Evolutionary conservation across 331 rosid genomes (phyloP), one percentile per base, ranked within the genome.

Genomic region (Pyrus hybrid): DNA sequence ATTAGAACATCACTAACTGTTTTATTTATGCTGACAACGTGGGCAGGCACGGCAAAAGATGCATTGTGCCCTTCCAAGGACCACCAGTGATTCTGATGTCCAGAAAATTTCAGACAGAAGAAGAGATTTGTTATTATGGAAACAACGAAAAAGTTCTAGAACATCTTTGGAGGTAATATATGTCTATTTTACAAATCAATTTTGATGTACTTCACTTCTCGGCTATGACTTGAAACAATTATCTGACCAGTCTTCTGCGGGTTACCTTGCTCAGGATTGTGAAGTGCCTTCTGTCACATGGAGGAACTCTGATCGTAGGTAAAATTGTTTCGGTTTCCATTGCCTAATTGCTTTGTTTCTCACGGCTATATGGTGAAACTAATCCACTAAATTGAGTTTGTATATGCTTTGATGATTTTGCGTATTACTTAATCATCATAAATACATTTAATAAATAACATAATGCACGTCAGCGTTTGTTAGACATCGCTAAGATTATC

Each of bases 41-140:
- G 79, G 73, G 82, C 84, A 88, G 88, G 88, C 80, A 64, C 82
- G 84, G 81, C 64, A 63, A 76, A 92, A 89, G 87, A 90, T 90
- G 96, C 90, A 80, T 80, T 83, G 87, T 80, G 82, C 80, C 82
- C 83, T 77, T 85, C 83, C 69, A 77, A 75, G 82, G 74, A 73
- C 71, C 74, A 82, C 77, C 70, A 82, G 83, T 65, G 91, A 86
- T 75, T 67, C 77, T 63, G 91, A 83, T 75, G 65, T 81, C 74
- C 82, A 72, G 35, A 82, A 85, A 80, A 81, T 72, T 86, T 80
- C 83, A 57, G 85, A 79, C 56, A 76, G 77, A 33, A 76, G 83
- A 82, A 88, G 82, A 76, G 81, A 80, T 53, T 77, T 83, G 65
- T 66, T 73, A 68, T 71, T 87, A 33, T 70, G 86, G 33, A 77